Base-by-base conservation (phyloP, 1,284 basidiomycete species). In the Sanghuangporus sanghuang region DNA sequence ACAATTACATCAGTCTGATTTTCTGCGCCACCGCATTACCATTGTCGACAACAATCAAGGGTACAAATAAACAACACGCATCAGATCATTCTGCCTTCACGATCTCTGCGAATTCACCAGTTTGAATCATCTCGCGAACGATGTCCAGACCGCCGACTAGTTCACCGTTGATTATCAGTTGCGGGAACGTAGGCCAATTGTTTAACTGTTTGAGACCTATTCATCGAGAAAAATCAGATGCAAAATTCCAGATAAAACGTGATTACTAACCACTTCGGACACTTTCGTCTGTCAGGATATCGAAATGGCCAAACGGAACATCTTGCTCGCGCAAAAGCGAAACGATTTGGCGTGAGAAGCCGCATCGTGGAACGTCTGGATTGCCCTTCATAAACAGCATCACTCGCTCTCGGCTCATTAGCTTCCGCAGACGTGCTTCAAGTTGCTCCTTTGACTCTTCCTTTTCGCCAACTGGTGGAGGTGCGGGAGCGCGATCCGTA, bases 371-470 rank as follows among this genome's bases (percentile, higher is more conserved):
- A 32, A 83, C 80, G 54, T 90, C 85, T 0, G 93, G 93, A 67
- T 87, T 89, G 23, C 96, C 97, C 78, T 99, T 99, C 96, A 99
- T 99, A 83, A 99, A 98, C 63, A 99, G 76, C 62, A 99, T 93
- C 9, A 98, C 85, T 0, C 85, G 85, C 73, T 78, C 83, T 76
- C 85, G 81, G 61, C 79, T 79, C 92, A 95, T 95, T 65, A 96
- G 74, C 55, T 68, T 70, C 36, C 75, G 77, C 73, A 94, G 83
- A 59, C 93, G 81, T 50, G 73, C 72, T 50, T 83, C 80, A 23
- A 94, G 81, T 68, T 90, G 74, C 5, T 84, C 81, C 73, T 93
- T 90, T n/a, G 74, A 60, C 69, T 73, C 74, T 64, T 76, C 77
- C 12, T 42, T 52, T 23, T 16, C 62, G 38, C 56, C 52, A n/a